Evolutionary conservation across 164 flowering plant species (phyloP).

Genomic region (Aristolochia contorta): DNA sequence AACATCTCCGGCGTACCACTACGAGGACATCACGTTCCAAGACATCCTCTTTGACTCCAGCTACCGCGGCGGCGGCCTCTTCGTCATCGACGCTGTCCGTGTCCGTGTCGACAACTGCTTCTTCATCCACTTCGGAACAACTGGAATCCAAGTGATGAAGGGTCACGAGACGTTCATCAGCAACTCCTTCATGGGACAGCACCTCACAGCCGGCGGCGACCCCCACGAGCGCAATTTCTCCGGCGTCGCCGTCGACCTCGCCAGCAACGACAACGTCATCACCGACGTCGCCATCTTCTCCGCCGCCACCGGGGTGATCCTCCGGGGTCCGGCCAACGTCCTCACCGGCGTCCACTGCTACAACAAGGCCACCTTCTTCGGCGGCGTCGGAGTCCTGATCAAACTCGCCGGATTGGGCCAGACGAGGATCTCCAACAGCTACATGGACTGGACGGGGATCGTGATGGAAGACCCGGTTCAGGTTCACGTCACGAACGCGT

Average conservation of each 20-base stretch:
- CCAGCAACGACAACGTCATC: conserved; percentile 71
- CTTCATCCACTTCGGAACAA: conserved; percentile 53
- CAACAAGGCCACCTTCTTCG: conserved; percentile 86
- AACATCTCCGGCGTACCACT: conserved; percentile 15
- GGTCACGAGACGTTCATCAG: conserved; percentile 85
- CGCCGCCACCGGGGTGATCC: conserved; percentile 46
- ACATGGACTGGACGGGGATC: conserved; percentile 82
- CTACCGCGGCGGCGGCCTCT: conserved; percentile 60
- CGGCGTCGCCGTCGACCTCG: conserved; percentile 53
- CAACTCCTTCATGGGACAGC: conserved; percentile 78
- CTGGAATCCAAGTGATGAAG: conserved; percentile 45
- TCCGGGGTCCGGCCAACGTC: conserved; percentile 73
- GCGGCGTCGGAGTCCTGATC: conserved; percentile 76
- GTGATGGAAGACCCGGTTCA: conserved; percentile 93
- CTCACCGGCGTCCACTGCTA: conserved; percentile 84
- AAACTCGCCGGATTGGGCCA: conserved; percentile 57
- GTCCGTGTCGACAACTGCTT: conserved; percentile 76
- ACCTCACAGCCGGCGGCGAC: conserved; percentile 72
- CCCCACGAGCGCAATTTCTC: conserved; percentile 50
- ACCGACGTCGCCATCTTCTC: conserved; percentile 82
- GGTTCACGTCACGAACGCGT: conserved; percentile 45
- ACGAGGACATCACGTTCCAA: conserved; percentile 54
- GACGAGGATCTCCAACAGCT: conserved; percentile 67
- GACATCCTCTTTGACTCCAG: conserved; percentile 64
- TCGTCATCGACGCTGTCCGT: conserved; percentile 52